These are phyloP conservation scores for Orobanche coerulescens DNA, from an alignment of 257 asterid species.

Conservation along the genomic window DNA sequence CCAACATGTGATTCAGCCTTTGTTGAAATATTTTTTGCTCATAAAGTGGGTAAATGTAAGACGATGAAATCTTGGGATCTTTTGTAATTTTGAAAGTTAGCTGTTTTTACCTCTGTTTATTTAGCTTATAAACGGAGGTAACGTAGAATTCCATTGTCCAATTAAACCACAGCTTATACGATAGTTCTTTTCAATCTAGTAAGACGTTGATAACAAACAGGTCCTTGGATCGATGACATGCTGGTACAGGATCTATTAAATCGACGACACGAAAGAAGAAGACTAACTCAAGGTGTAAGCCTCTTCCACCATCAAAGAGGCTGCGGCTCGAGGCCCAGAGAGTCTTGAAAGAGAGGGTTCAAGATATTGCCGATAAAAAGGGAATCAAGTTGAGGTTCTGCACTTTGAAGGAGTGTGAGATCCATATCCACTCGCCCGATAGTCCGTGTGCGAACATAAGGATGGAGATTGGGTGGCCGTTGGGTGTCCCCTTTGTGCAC, in stretches of 20 bases:
- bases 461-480: constrained; percentile 98
- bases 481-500: constrained; percentile 94
- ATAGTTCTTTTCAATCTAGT: constrained; percentile 30
- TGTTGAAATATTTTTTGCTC: too few species aligned
- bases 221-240: constrained; percentile 78
- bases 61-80: background rate
- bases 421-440: constrained; percentile 70
- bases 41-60: too few species aligned
- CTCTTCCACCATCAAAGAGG: constrained; percentile 96
- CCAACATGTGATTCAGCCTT: too few species aligned
- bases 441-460: constrained; percentile 79
- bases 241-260: constrained; percentile 92
- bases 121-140: background rate
- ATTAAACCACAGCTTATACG: background rate
- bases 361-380: constrained; percentile 92
- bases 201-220: constrained; percentile 60
- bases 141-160: background rate
- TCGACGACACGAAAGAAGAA: constrained; percentile 54
- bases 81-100: background rate
- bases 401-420: constrained; percentile 89
- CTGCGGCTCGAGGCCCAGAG: constrained; percentile 93
- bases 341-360: constrained; percentile 94
- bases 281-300: constrained; percentile 56
- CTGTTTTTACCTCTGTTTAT: background rate
- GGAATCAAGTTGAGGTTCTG: constrained; percentile 94